These are phyloP conservation scores for Protomyces gravidus DNA, from an alignment of 1,139 yeast species.

Conservation along the genomic window DNA sequence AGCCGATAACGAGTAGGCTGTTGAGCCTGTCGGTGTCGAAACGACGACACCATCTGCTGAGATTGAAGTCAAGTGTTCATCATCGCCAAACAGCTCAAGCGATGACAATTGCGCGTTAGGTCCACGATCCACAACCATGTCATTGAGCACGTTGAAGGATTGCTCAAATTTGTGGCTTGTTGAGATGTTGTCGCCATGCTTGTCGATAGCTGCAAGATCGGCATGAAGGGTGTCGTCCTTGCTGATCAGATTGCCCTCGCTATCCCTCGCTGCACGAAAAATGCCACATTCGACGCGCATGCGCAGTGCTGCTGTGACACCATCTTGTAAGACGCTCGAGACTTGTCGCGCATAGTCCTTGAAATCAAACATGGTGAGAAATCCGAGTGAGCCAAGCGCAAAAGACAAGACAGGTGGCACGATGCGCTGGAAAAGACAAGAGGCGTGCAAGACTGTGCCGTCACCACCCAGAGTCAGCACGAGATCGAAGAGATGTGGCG, in stretches of 20 bases:
- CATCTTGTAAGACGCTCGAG: constrained; percentile 52
- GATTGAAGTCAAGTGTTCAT: constrained; percentile 71
- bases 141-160: constrained; percentile 67
- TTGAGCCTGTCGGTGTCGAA: constrained; percentile 87
- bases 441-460: constrained; percentile 75
- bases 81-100: constrained; percentile 71
- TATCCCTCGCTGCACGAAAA: constrained; percentile 43
- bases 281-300: constrained; percentile 77
- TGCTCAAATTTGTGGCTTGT: constrained; percentile 37
- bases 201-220: constrained; percentile 36
- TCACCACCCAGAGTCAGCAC: constrained; percentile 70
- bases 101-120: constrained; percentile 75
- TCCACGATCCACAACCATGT: constrained; percentile 78
- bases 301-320: constrained; percentile 65
- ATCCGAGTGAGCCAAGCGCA: constrained; percentile 79
- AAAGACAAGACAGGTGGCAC: constrained; percentile 84
- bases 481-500: constrained; percentile 55
- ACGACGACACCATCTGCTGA: constrained; percentile 83
- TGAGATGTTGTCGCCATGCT: constrained; percentile 34
- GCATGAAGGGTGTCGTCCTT: constrained; percentile 34
- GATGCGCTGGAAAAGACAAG: constrained; percentile 55
- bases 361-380: constrained; percentile 72
- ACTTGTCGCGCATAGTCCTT: constrained; percentile 53
- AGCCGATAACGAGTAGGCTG: constrained; percentile 80
- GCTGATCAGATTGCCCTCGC: constrained; percentile 22